Evolutionary conservation across 495 filamentous ascomycete species (phyloP).

Genomic region (Umbilicaria muhlenbergii): DNA sequence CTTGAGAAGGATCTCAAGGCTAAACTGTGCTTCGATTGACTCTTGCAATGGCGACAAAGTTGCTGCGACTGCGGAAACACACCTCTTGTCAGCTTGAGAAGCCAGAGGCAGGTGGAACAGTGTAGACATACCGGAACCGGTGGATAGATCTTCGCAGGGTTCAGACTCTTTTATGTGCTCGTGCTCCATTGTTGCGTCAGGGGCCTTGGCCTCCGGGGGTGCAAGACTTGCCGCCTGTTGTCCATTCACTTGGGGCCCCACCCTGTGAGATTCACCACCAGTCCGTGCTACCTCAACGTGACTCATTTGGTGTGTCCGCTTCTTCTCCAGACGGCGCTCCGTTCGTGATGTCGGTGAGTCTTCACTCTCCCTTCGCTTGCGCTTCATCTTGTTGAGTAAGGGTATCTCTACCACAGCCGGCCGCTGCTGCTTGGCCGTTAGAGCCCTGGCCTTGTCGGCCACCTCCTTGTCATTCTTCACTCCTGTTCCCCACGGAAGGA

Average conservation of each 20-base stretch:
- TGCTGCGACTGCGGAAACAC: neutral
- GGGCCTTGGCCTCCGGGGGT: no score
- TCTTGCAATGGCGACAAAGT: constrained; percentile 35
- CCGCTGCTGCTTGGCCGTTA: constrained; percentile 20
- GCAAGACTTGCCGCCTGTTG: no score
- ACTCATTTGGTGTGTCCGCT: constrained; percentile 3
- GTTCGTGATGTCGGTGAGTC: constrained; percentile 8
- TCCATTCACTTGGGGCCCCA: no score
- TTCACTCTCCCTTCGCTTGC: constrained; percentile 33
- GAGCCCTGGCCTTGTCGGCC: constrained; percentile 31
- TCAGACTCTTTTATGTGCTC: no score
- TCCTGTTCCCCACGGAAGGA: constrained; percentile 38
- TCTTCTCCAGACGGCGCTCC: constrained; percentile 1
- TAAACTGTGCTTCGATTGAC: constrained; percentile 69
- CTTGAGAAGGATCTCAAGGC: constrained; percentile 83
- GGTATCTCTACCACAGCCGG: constrained; percentile 26
- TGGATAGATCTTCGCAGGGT: no score
- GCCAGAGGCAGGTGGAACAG: neutral
- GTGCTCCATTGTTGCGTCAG: no score
- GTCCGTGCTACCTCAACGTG: constrained; percentile 4
- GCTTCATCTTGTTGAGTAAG: constrained; percentile 33
- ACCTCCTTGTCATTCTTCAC: constrained; percentile 38
- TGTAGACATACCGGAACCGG: neutral
- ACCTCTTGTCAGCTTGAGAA: neutral
- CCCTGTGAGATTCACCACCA: no score